Evolutionary conservation across 179 eudicot genomes (phyloP).

Genomic region (Pouteria campechiana): DNA sequence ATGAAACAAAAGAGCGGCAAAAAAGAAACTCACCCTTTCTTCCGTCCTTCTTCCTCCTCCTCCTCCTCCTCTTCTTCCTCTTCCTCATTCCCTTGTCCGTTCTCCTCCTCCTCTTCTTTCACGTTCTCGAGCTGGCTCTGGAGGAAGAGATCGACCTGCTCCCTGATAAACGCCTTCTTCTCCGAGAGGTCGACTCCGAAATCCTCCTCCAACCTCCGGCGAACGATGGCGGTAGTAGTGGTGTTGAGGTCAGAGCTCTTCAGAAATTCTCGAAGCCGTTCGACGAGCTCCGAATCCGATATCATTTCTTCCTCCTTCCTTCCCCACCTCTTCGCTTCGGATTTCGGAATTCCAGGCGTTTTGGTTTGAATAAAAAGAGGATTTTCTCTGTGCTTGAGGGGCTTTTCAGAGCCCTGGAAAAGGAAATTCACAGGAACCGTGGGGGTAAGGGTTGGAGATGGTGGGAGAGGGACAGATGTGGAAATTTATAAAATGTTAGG

Average conservation of each 20-base stretch:
- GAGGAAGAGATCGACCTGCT: slow-evolving; percentile 55
- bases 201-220: slow-evolving; percentile 57
- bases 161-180: slow-evolving; percentile 50
- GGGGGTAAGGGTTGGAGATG: no score
- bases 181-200: slow-evolving; percentile 72
- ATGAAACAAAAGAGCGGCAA: no score
- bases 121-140: slow-evolving; percentile 29
- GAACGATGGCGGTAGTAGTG: slow-evolving; percentile 51
- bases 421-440: no score
- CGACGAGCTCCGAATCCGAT: slow-evolving; percentile 50
- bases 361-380: no score
- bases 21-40: no score
- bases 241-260: slow-evolving; percentile 54
- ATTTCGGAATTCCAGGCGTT: no score
- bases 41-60: slow-evolving; percentile 13
- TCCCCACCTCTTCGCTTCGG: no score
- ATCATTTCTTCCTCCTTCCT: no score
- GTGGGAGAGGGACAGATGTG: no score
- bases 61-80: slow-evolving; percentile 4
- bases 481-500: no score
- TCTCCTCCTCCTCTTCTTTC: slow-evolving; percentile 21
- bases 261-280: slow-evolving; percentile 39
- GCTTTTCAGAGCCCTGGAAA: no score
- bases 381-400: no score
- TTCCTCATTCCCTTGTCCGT: slow-evolving; percentile 5